A percentile compares a stretch with the other conserved stretches of the same genome.
Conservation (phyloP, 495 filamentous ascomycete genomes). For the Talaromyces borbonicus region DNA sequence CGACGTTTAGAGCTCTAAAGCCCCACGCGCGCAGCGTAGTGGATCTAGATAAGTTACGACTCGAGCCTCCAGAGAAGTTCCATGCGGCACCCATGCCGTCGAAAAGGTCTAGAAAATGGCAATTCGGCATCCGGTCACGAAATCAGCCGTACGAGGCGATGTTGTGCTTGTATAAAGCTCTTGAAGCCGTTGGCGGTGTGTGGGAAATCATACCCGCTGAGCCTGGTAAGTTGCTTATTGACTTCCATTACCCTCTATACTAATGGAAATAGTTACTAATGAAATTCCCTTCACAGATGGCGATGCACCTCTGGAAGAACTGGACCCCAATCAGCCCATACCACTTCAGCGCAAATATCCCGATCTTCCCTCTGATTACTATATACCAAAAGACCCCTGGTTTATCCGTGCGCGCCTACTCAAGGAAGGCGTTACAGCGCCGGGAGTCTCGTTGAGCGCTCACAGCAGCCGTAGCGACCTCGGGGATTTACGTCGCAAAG, state of each 20-base stretch:
- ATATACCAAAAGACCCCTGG: conserved; percentile 88
- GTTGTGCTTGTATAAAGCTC: conserved; percentile 83
- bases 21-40: conserved; percentile 61
- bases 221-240: conserved; percentile 19
- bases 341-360: conserved; percentile 40
- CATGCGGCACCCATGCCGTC: conserved; percentile 45
- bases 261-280: too few relatives aligned
- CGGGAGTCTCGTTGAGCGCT: conserved; percentile 40
- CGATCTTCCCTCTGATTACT: conserved; percentile 48
- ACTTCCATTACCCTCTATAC: background rate
- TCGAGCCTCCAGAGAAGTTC: conserved; percentile 56
- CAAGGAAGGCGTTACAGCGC: conserved; percentile 57
- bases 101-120: conserved; percentile 80
- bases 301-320: conserved; percentile 3
- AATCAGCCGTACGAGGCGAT: conserved; percentile 92
- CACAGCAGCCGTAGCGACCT: conserved; percentile 51
- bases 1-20: conserved; percentile 63
- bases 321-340: conserved; percentile 20
- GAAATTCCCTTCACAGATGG: too few relatives aligned
- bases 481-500: conserved; percentile 36
- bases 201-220: conserved; percentile 54
- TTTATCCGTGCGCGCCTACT: conserved; percentile 82
- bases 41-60: conserved; percentile 43
- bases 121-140: conserved; percentile 90
- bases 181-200: conserved; percentile 74